phyloP scores from a whole-genome alignment of 2,329 filamentous ascomycete genomes.

The Metarhizium brunneum region DNA sequence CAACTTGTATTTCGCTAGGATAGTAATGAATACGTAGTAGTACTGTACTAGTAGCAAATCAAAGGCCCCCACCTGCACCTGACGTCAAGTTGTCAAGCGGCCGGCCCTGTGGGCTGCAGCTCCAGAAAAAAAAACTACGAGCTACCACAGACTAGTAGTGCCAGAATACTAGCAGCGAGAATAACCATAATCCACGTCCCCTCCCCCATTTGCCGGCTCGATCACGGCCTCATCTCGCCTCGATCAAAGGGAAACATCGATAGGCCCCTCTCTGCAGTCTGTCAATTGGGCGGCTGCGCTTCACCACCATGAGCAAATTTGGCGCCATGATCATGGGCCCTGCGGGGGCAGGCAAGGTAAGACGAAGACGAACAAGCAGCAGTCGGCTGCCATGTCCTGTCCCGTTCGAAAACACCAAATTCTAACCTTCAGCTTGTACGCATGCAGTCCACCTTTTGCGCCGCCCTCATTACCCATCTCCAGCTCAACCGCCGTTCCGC shows the following conservation, averaged over 20 bases:
- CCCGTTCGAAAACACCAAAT: neutral
- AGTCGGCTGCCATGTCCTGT: neutral
- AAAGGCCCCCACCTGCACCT: neutral
- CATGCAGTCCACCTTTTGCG: constrained; percentile 79
- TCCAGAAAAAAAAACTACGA: neutral
- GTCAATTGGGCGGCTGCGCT: neutral
- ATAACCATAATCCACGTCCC: too few relatives aligned
- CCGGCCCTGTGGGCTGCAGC: neutral
- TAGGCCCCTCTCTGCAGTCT: neutral
- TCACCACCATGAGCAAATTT: constrained; percentile 71
- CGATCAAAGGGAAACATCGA: neutral
- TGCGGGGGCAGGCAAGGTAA: constrained; percentile 83
- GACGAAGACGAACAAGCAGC: constrained; percentile 10
- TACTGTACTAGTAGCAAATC: too few relatives aligned
- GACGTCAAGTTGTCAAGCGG: neutral
- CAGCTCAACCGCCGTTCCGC: constrained; percentile 84
- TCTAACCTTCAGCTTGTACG: neutral
- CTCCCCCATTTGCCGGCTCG: too few relatives aligned
- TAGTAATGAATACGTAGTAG: too few relatives aligned
- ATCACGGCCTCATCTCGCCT: too few relatives aligned
- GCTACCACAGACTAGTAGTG: too few relatives aligned
- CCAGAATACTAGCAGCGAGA: too few relatives aligned
- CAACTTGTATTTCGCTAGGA: too few relatives aligned
- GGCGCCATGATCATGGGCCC: constrained; percentile 94
- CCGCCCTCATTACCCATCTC: constrained; percentile 85